phyloP scores from a whole-genome alignment of 345 rosid species.

The Populus ilicifolia region DNA sequence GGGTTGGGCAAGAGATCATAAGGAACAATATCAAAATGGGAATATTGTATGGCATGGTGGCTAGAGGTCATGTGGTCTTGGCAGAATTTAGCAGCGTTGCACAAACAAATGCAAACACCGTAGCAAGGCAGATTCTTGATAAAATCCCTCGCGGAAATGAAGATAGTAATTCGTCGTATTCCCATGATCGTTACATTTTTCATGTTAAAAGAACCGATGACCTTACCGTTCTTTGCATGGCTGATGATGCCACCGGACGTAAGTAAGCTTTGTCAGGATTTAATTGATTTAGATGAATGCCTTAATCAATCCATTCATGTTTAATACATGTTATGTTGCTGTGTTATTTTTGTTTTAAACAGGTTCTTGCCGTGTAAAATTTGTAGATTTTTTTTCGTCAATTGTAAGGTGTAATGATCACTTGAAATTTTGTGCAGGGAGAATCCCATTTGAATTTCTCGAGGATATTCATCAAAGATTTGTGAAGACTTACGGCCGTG shows the following conservation, averaged over 20 bases:
- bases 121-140: conserved; percentile 41
- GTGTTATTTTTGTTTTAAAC: no score
- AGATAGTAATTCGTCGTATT: conserved; percentile 35
- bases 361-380: no score
- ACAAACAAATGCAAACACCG: conserved; percentile 33
- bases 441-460: conserved; percentile 44
- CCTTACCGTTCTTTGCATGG: conserved; percentile 51
- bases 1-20: no score
- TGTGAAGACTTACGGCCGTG: conserved; percentile 34
- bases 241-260: conserved; percentile 39
- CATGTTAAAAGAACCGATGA: conserved; percentile 46
- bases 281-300: no score
- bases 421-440: conserved; percentile 28
- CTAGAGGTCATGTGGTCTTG: conserved; percentile 44
- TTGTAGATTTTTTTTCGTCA: no score
- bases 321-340: background rate
- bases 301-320: background rate
- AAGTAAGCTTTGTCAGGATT: background rate
- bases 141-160: conserved; percentile 24
- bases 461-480: conserved; percentile 45
- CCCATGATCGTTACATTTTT: conserved; percentile 45
- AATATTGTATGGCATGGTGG: conserved; percentile 51
- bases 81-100: conserved; percentile 41
- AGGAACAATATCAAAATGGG: conserved; percentile 23
- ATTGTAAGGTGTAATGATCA: no score